Base-by-base conservation (phyloP, 306 rosid species). In the Trifolium dubium region DNA sequence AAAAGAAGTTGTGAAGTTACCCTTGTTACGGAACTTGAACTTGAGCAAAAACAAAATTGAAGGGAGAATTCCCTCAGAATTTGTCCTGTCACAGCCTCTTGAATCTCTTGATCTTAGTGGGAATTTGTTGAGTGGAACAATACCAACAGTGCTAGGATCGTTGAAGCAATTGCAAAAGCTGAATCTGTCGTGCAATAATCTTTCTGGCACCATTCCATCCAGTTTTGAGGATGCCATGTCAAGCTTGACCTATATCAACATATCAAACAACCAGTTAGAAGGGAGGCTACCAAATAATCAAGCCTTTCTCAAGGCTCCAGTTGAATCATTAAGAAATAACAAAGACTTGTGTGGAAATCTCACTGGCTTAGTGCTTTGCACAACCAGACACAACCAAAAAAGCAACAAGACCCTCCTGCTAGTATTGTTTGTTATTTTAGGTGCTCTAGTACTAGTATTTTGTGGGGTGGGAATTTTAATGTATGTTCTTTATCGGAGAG, bases 181-280 rank as follows among this genome's bases (percentile, higher is more conserved):
- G 62, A 79, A 86, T 37, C 79, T 86, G 31, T 83, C 90, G 10
- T 73, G 58, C 72, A 86, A 86, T n/a, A 41, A 29, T 58, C 82
- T 86, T 30, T 66, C 75, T 40, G 83, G 83, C 56, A 71, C 54
- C 0, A 80, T 86, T 51, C 89, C 89, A 12, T 37, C 80, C 3
- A 53, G 63, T 39, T 86, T 86, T 51, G 55, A n/a, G 12, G 54
- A 44, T 46, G 3, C 28, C 12, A 39, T 80, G 83, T 64, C 77
- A 79, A 62, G 80, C 54, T 86, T 85, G 85, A 54, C 23, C 29
- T 17, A n/a, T 17, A 74, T 83, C 64, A 76, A 80, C 65, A 73
- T 82, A 43, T 86, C 87, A 28, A 9, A 60, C 70, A 77, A 77
- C 28, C 55, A 77, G n/a, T 50, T 77, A 61, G 65, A 77, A 60